Conservation (phyloP, 2,329 filamentous ascomycete species). For the Aspergillus alliaceus region DNA sequence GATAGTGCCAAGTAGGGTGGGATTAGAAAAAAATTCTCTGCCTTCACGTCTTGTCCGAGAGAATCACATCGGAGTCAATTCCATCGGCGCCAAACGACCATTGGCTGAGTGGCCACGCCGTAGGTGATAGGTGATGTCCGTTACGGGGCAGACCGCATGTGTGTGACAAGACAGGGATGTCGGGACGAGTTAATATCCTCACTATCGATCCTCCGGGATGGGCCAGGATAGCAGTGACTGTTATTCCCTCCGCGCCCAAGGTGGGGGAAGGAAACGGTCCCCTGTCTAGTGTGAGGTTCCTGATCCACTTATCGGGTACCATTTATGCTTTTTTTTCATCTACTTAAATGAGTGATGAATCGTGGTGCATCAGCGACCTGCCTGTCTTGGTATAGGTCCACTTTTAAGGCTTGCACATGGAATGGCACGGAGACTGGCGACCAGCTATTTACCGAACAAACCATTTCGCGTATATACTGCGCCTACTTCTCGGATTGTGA, state of each 20-base stretch:
- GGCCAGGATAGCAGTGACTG: neutral
- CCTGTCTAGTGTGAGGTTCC: neutral
- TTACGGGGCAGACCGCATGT: neutral
- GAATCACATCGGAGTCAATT: neutral
- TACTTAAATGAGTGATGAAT: neutral
- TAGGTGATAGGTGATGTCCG: neutral
- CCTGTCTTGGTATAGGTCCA: neutral
- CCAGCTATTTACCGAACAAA: neutral
- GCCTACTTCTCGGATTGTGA: neutral
- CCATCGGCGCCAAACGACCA: neutral
- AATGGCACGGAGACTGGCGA: neutral
- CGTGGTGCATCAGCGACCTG: neutral
- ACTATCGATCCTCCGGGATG: neutral
- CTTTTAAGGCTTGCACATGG: slow-evolving; percentile 1
- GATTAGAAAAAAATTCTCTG: no score
- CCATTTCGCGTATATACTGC: neutral
- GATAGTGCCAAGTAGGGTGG: neutral
- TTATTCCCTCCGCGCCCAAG: neutral
- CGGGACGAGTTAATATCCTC: neutral
- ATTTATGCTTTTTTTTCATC: neutral
- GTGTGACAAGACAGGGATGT: slow-evolving; percentile 7
- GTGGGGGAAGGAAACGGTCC: neutral
- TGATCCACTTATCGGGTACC: neutral
- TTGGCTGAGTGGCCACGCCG: neutral
- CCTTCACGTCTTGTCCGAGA: neutral